Conservation (phyloP, 2,329 filamentous ascomycete genomes). For the Lasiodiplodia theobromae region DNA sequence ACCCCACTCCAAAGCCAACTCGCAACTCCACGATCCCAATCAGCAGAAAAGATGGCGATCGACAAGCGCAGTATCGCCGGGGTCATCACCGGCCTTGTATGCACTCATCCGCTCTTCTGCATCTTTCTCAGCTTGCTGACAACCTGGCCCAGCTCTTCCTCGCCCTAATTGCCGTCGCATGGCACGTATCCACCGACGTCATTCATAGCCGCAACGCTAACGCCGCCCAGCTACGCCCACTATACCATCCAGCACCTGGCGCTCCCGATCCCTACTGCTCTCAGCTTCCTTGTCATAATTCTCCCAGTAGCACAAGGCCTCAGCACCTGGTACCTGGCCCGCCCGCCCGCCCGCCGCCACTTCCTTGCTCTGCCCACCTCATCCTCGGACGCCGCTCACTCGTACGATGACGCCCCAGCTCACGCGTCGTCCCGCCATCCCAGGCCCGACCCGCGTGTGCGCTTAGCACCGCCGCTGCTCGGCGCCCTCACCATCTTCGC, state of each 20-base stretch:
- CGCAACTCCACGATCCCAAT: no score
- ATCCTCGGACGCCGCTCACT: background rate
- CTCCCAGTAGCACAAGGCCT: constrained; percentile 46
- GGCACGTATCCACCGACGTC: constrained; percentile 23
- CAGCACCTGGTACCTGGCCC: constrained; percentile 35
- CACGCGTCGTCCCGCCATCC: background rate
- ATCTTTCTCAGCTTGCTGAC: background rate
- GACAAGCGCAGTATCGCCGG: background rate
- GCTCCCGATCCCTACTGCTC: constrained; percentile 44
- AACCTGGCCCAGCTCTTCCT: constrained; percentile 40
- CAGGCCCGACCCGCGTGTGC: constrained; percentile 21
- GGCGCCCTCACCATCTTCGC: constrained; percentile 42
- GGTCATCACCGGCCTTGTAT: background rate
- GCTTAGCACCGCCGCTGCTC: constrained; percentile 30
- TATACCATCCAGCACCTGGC: constrained; percentile 33
- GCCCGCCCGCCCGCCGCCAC: background rate
- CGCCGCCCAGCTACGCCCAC: constrained; percentile 9
- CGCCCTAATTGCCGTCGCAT: constrained; percentile 43
- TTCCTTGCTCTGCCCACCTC: constrained; percentile 37
- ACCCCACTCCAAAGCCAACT: no score
- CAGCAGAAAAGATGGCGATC: background rate
- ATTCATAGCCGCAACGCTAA: background rate
- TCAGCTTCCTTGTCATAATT: constrained; percentile 44
- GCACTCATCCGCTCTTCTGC: no score
- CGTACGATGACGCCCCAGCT: constrained; percentile 30